Base-by-base conservation (phyloP, 1,284 basidiomycete genomes). In the Schizophyllum commune region DNA sequence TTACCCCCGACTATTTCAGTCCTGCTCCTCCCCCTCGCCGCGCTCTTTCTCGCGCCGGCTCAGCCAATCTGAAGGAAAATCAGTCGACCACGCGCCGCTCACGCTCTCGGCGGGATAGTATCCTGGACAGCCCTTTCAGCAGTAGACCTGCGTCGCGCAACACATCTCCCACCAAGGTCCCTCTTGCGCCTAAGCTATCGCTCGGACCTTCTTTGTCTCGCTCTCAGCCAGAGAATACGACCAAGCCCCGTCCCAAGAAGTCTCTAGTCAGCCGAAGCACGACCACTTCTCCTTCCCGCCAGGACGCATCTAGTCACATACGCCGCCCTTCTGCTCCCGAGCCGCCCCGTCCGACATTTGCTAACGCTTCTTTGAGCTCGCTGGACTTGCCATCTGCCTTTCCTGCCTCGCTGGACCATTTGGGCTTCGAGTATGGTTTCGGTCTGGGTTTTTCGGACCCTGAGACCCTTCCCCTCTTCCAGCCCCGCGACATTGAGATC, bases 61-160 rank as follows among this genome's bases (percentile, higher is more conserved):
- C 81, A 62, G 72, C 73, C 55, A 75, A 74, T 57, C 71, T 80
- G 57, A 82, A 82, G 65, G 82, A 83, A 68, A 83, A 83, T 27
- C 55, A 27, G 13, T 51, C 60, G 58, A 55, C 9, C 32, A 17
- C n/a, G 55, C 17, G 33, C 55, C 11, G 57, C 17, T 19, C 34
- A 7, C 34, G 34, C 34, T 39, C 34, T 13, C 34, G 34, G 13
- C 57, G 60, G 33, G 61, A 58, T 52, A 34, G 34, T 34, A 57
- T 58, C 20, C 60, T 68, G 20, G 62, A 63, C 59, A 69, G 62
- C 27, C 74, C 71, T 6, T 75, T 72, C 62, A 67, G 63, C 60
- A 80, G 79, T 64, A 75, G 74, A 54, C 78, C 79, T 21, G 72
- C 69, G 52, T 82, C 81, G 62, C 71, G 72, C 34, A 62, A 71